Percentiles rank a stretch among this genome's conserved stretches.
Evolutionary conservation across 148 eudicot species (phyloP).

Genomic region (Mesembryanthemum crystallinum): DNA sequence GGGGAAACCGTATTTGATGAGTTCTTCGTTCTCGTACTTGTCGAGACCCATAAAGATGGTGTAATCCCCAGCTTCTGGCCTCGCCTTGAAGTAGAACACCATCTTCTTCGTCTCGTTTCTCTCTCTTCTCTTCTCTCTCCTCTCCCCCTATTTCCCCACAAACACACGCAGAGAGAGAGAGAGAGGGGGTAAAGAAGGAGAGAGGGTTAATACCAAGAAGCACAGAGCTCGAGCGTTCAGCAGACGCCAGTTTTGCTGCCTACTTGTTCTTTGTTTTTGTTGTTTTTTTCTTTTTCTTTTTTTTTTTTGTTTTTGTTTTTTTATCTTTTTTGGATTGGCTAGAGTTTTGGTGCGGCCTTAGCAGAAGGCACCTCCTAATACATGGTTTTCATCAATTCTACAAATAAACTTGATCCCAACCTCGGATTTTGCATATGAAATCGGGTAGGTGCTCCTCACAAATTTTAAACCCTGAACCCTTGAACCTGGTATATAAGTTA

Average conservation of each 20-base stretch:
- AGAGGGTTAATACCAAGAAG: background rate
- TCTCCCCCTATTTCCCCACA: too few relatives aligned
- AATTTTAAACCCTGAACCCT: too few relatives aligned
- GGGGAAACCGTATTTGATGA: constrained; percentile 92
- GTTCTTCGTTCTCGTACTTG: constrained; percentile 92
- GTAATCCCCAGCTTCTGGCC: constrained; percentile 92
- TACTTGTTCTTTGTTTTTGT: background rate
- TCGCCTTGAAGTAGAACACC: constrained; percentile 97
- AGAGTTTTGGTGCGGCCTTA: too few relatives aligned
- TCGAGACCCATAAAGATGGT: constrained; percentile 97
- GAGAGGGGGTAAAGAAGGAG: background rate
- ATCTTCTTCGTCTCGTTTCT: constrained; percentile 30
- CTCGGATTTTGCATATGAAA: too few relatives aligned
- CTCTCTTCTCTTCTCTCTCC: too few relatives aligned
- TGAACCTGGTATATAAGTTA: too few relatives aligned
- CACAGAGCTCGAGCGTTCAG: background rate
- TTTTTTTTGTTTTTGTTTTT: background rate
- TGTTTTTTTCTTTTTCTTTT: background rate
- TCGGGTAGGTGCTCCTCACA: too few relatives aligned
- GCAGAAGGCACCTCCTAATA: too few relatives aligned
- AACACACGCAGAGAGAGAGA: constrained; percentile 4
- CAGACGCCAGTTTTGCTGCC: too few relatives aligned
- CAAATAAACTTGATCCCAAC: too few relatives aligned
- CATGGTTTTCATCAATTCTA: too few relatives aligned
- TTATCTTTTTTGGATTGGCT: too few relatives aligned